phyloP scores from a whole-genome alignment of 768 basidiomycete genomes.

The Suillus brevipes region DNA sequence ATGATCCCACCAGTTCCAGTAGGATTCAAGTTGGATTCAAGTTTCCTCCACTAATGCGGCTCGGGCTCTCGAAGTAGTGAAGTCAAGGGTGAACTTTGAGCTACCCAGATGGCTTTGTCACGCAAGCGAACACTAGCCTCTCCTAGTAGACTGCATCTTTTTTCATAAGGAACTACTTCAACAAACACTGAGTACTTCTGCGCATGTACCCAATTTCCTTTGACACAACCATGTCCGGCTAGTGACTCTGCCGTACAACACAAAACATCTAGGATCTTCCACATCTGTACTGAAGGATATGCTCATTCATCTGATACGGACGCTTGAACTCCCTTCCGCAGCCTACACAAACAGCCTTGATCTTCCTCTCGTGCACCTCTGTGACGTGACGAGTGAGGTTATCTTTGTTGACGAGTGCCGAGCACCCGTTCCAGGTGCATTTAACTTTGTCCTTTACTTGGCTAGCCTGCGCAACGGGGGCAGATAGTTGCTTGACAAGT shows the following conservation, averaged over 20 bases:
- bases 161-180: not conserved
- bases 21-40: no score
- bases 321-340: not conserved
- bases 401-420: not conserved
- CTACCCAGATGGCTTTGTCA: not conserved
- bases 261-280: not conserved
- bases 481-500: not conserved
- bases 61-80: not conserved
- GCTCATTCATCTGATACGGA: not conserved
- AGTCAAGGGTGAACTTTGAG: not conserved
- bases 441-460: not conserved
- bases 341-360: not conserved
- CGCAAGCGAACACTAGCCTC: not conserved
- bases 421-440: not conserved
- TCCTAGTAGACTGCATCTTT: not conserved
- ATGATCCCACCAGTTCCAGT: no score
- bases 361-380: not conserved
- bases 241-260: not conserved
- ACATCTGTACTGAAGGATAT: not conserved
- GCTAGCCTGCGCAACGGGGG: not conserved
- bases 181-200: not conserved
- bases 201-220: not conserved
- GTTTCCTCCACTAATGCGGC: not conserved
- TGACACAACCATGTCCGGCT: not conserved
- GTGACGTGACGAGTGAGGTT: not conserved